Percentiles rank a stretch among this genome's conserved stretches.
Evolutionary conservation across 2,329 filamentous ascomycete species (phyloP).

Genomic region (Cladophialophora bantiana): DNA sequence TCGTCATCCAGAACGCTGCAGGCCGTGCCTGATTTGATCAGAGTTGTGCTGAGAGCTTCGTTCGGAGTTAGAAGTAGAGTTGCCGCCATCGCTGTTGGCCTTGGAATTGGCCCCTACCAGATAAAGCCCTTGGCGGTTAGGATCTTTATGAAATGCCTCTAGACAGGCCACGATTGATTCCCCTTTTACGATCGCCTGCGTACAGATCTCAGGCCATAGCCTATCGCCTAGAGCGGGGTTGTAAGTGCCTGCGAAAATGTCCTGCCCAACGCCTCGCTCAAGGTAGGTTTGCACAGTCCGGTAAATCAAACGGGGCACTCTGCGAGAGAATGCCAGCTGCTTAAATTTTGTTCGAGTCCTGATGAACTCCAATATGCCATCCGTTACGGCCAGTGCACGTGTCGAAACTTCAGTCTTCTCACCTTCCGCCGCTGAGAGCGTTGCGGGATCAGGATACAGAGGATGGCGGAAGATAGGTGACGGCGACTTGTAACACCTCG

Average conservation of each 20-base stretch:
- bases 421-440: background rate
- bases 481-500: background rate
- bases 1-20: background rate
- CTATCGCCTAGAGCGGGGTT: background rate
- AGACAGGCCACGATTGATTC: background rate
- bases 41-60: background rate
- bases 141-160: background rate
- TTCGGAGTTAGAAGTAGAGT: background rate
- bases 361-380: background rate
- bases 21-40: background rate
- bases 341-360: background rate
- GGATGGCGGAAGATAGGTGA: background rate
- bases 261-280: background rate
- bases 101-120: background rate
- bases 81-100: background rate
- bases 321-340: background rate
- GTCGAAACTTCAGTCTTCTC: background rate
- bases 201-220: background rate
- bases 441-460: background rate
- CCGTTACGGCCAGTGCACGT: background rate
- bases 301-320: background rate
- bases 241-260: background rate
- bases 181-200: background rate
- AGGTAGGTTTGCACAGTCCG: background rate
- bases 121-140: background rate